Conservation (phyloP, 805 yeast genomes). For the Spathaspora girioi region DNA sequence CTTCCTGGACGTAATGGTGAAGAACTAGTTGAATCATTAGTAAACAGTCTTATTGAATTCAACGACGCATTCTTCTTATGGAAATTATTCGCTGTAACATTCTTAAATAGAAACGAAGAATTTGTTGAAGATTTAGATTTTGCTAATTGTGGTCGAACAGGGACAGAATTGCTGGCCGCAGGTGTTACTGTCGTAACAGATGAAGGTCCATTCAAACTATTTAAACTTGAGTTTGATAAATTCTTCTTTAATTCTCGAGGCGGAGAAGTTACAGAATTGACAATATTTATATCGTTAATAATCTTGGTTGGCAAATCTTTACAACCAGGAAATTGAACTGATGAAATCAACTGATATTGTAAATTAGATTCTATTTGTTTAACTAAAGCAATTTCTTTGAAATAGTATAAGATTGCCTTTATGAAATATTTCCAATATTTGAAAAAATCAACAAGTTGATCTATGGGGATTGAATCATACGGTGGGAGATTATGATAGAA, state of each 20-base stretch:
- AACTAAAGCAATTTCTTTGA: conserved; percentile 43
- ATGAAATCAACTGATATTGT: conserved; percentile 33
- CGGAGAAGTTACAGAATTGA: conserved; percentile 6
- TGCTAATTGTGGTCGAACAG: conserved; percentile 18
- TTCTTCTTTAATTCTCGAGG: conserved; percentile 9
- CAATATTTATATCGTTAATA: conserved; percentile 3
- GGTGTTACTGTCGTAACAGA: not conserved
- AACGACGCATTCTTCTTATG: conserved; percentile 13
- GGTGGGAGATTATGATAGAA: conserved; percentile 37
- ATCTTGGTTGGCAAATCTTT: conserved; percentile 31
- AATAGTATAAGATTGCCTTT: conserved; percentile 32
- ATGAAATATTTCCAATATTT: conserved; percentile 40
- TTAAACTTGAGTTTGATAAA: conserved; percentile 7
- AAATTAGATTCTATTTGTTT: conserved; percentile 42
- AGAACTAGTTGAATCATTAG: not conserved
- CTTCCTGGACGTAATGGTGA: conserved; percentile 1
- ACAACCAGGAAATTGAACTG: conserved; percentile 41
- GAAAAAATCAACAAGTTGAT: conserved; percentile 34
- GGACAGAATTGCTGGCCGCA: not conserved
- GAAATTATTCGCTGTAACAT: conserved; percentile 6
- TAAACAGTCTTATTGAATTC: conserved; percentile 6
- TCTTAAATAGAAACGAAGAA: conserved; percentile 9
- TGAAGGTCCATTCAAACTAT: not conserved
- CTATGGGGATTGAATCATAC: conserved; percentile 36
- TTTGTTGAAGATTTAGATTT: conserved; percentile 20